These are phyloP conservation scores for Metschnikowia borealis DNA, from an alignment of 805 yeast species.

Conservation along the genomic window DNA sequence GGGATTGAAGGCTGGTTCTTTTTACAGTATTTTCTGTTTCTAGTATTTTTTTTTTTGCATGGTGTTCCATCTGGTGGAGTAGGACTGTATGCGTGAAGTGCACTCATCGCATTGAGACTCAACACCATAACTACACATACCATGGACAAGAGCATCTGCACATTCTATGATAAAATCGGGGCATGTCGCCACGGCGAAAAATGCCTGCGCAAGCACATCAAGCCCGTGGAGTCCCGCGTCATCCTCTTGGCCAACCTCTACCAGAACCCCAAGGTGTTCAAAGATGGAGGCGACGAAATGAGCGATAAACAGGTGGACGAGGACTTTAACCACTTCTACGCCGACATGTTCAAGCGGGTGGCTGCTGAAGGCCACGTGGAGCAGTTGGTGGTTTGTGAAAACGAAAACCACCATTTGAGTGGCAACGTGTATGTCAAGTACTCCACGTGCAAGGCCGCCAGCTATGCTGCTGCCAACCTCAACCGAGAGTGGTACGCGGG, in stretches of 20 bases:
- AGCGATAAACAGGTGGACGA: slow-evolving; percentile 38
- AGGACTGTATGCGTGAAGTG: not conserved
- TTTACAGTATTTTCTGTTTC: not conserved
- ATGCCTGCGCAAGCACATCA: slow-evolving; percentile 70
- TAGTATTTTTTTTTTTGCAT: too few relatives aligned
- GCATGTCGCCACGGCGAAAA: slow-evolving; percentile 92
- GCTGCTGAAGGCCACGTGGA: slow-evolving; percentile 48
- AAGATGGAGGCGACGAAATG: slow-evolving; percentile 26
- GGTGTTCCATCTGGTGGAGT: too few relatives aligned
- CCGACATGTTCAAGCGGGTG: slow-evolving; percentile 67
- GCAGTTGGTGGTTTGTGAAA: slow-evolving; percentile 73
- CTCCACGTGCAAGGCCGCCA: slow-evolving; percentile 52
- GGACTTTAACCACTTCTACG: slow-evolving; percentile 58
- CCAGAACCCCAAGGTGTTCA: slow-evolving; percentile 52
- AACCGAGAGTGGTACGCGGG: slow-evolving; percentile 80
- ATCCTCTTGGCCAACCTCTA: slow-evolving; percentile 63
- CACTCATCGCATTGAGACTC: not conserved
- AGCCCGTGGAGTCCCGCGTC: slow-evolving; percentile 63
- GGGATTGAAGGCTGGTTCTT: not conserved
- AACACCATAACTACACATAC: not conserved
- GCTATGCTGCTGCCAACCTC: slow-evolving; percentile 53
- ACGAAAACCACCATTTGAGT: slow-evolving; percentile 72
- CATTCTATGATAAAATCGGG: slow-evolving; percentile 78
- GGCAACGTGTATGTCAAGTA: slow-evolving; percentile 83
- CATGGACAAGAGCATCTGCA: slow-evolving; percentile 30